Conservation (phyloP, 768 basidiomycete species). For the Boletus bicolor region DNA sequence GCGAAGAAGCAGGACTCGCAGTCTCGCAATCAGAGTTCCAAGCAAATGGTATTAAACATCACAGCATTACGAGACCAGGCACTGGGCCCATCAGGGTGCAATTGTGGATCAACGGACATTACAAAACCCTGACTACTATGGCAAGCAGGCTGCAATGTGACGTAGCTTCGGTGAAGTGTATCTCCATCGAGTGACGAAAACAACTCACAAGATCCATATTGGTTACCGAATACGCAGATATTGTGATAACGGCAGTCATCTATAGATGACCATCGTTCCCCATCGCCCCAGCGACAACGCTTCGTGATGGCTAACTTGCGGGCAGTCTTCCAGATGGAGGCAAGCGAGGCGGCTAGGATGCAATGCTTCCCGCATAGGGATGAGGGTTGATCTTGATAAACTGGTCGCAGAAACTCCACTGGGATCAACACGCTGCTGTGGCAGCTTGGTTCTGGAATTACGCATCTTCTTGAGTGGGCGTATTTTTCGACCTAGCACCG, state of each 20-base stretch:
- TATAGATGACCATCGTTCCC: constrained; percentile 31
- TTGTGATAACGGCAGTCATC: constrained; percentile 4
- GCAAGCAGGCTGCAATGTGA: constrained; percentile 17
- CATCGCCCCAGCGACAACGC: constrained; percentile 37
- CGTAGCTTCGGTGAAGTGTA: constrained; percentile 13
- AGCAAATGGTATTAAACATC: not conserved
- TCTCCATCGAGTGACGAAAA: constrained; percentile 9
- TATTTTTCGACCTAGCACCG: constrained; percentile 28
- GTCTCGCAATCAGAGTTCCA: not conserved
- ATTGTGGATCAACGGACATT: constrained; percentile 27
- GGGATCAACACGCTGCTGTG: constrained; percentile 12
- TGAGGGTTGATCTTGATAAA: constrained; percentile 32
- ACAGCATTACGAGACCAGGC: constrained; percentile 16
- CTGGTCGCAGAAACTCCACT: constrained; percentile 10
- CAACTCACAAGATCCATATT: constrained; percentile 22
- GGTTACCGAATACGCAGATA: constrained; percentile 6
- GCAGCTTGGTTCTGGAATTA: constrained; percentile 5
- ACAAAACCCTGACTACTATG: constrained; percentile 14
- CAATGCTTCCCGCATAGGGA: constrained; percentile 37
- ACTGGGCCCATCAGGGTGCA: not conserved
- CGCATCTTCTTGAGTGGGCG: constrained; percentile 37
- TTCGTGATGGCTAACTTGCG: constrained; percentile 36
- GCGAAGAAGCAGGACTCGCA: not conserved
- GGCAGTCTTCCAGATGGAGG: constrained; percentile 42
- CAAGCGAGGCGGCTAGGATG: constrained; percentile 37